Evolutionary conservation across 495 filamentous ascomycete species (phyloP).

Genomic region (Aspergillus nidulans): DNA sequence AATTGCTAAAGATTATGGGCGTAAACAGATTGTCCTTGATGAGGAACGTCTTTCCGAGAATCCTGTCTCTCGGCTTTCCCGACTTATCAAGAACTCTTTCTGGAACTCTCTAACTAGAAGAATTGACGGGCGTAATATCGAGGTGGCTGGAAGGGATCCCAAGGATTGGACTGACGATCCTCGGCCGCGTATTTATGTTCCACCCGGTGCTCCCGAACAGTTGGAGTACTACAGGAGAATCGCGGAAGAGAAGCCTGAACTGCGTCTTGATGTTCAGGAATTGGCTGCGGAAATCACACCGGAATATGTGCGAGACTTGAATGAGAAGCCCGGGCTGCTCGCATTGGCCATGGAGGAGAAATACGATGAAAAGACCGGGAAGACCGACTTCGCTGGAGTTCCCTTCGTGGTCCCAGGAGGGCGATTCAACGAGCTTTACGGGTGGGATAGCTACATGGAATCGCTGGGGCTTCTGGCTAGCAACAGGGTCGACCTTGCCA

Average conservation of each 20-base stretch:
- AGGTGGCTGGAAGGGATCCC: slow-evolving; percentile 74
- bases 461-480: slow-evolving; percentile 80
- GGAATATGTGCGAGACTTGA: slow-evolving; percentile 68
- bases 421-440: slow-evolving; percentile 95
- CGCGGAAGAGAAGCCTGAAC: slow-evolving; percentile 67
- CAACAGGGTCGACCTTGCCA: slow-evolving; percentile 76
- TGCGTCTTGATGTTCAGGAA: slow-evolving; percentile 79
- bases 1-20: slow-evolving; percentile 79
- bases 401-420: slow-evolving; percentile 96
- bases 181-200: slow-evolving; percentile 87
- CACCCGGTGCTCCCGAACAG: slow-evolving; percentile 78
- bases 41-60: slow-evolving; percentile 87
- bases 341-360: slow-evolving; percentile 83
- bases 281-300: slow-evolving; percentile 68
- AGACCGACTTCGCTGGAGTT: slow-evolving; percentile 66
- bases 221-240: slow-evolving; percentile 80
- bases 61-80: slow-evolving; percentile 77
- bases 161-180: slow-evolving; percentile 90
- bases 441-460: slow-evolving; percentile 98
- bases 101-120: slow-evolving; percentile 84
- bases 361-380: slow-evolving; percentile 56
- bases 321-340: slow-evolving; percentile 79
- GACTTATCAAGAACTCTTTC: slow-evolving; percentile 81
- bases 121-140: slow-evolving; percentile 86
- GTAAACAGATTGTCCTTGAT: slow-evolving; percentile 80